Evolutionary conservation across 2,329 filamentous ascomycete species (phyloP), one percentile per base, ranked within the genome.

Genomic region (Grosmannia clavigera): DNA sequence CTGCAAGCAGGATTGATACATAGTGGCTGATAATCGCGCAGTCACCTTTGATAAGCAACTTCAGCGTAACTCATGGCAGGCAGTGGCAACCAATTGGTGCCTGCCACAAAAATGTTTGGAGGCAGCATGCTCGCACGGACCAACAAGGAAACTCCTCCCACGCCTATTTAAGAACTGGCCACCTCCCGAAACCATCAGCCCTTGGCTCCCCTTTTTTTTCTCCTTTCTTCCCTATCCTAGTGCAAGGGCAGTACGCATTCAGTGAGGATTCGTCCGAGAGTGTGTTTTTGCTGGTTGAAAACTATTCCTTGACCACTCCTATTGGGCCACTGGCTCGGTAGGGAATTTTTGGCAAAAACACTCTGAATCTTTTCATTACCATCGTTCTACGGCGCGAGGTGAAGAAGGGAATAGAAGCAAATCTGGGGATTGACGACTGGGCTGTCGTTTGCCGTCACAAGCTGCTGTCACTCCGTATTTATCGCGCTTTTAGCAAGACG

Each of bases 241-340:
- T 86, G 84, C 84, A 85, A 76, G 83, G 85, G 87, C 85, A 82
- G 86, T 87, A 88, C 81, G 84, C 82, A 82, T 85, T 65, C 65
- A 66, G 84, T 90, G 87, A 90, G 84, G 87, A 89, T 85, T 84
- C 81, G 84, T 90, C 87, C 83, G 87, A 90, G 85, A 83, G 82
- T 81, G 82, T 81, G 81, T 89, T 89, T 88, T 89, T 90, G 87
- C 87, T 90, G 88, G 85, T 88, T 89, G 86, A 88, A 88, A 88
- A 88, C 86, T 88, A 88, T 78, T 80, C 78, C 79, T 82, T 87
- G 86, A 89, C 86, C 79, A 79, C 87, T 91, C 78, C 78, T 80
- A 75, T 68, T 80, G 81, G 83, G 85, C 81, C 63, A 81, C 78
- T 77, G 81, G 57, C 78, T 80, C 81, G 82, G 76, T 77, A 81